These are phyloP conservation scores for Phytophthora pinifolia DNA, from an alignment of 352 stramenopile species.

Conservation along the genomic window DNA sequence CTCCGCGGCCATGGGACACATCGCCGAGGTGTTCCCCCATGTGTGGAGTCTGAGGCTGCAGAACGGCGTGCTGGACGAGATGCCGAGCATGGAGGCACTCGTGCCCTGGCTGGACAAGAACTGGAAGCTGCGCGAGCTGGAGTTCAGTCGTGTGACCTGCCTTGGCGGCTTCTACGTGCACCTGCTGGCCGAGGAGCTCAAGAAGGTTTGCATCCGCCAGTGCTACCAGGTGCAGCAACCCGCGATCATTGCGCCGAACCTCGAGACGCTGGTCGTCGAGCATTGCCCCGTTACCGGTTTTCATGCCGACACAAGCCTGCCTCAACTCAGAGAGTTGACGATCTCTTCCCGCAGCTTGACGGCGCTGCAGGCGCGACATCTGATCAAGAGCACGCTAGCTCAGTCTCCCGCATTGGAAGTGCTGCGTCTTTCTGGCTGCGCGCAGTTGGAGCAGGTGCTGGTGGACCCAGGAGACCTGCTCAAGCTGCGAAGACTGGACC, in stretches of 20 bases:
- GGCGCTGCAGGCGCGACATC: slow-evolving; percentile 35
- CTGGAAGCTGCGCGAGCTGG: slow-evolving; percentile 44
- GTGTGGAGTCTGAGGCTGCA: slow-evolving; percentile 42
- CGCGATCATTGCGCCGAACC: slow-evolving; percentile 30
- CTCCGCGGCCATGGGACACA: slow-evolving; percentile 21
- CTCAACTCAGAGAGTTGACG: slow-evolving; percentile 42
- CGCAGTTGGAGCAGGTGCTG: slow-evolving; percentile 56
- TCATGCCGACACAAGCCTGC: slow-evolving; percentile 41
- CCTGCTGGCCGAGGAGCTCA: slow-evolving; percentile 44
- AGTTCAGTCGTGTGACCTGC: slow-evolving; percentile 47
- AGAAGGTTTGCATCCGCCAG: slow-evolving; percentile 45
- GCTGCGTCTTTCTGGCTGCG: slow-evolving; percentile 48
- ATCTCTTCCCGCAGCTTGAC: slow-evolving; percentile 53
- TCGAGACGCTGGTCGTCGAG: slow-evolving; percentile 43
- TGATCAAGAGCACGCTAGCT: slow-evolving; percentile 47
- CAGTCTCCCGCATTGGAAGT: slow-evolving; percentile 26
- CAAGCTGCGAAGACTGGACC: slow-evolving; percentile 35
- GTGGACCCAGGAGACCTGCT: slow-evolving; percentile 60
- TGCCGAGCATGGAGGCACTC: slow-evolving; percentile 37
- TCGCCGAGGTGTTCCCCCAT: slow-evolving; percentile 40
- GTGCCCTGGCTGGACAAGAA: slow-evolving; percentile 24
- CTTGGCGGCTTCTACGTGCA: slow-evolving; percentile 49
- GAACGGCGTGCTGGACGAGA: slow-evolving; percentile 30
- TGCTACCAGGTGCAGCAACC: slow-evolving; percentile 65
- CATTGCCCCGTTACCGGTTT: slow-evolving; percentile 51